Percentiles rank a stretch among this genome's conserved stretches.
Evolutionary conservation across 1,284 basidiomycete genomes (phyloP).

Genomic region (Ustilago esculenta): DNA sequence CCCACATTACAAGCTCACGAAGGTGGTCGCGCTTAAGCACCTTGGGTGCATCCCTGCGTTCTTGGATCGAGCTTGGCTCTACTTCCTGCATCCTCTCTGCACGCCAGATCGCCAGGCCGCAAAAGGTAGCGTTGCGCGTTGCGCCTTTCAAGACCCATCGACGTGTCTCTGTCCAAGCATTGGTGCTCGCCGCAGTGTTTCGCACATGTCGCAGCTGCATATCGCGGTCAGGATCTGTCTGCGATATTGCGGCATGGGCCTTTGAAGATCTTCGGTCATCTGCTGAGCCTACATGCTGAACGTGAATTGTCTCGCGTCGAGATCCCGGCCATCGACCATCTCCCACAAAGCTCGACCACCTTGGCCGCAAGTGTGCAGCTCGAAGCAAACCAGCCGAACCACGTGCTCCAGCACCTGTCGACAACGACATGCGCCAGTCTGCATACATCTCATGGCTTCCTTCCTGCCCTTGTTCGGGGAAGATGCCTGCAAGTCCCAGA

Average conservation of each 20-base stretch:
- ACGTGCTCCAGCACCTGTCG: constrained; percentile 1
- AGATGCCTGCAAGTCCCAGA: constrained; percentile 34
- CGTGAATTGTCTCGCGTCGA: constrained; percentile 8
- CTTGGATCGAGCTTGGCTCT: not conserved
- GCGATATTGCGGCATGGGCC: not conserved
- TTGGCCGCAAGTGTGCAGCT: constrained; percentile 8
- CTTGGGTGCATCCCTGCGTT: not conserved
- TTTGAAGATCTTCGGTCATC: constrained; percentile 13
- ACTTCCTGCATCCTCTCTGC: not conserved
- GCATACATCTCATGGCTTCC: constrained; percentile 10
- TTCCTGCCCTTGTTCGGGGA: constrained; percentile 10
- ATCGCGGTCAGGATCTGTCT: constrained; percentile 9
- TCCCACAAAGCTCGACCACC: constrained; percentile 32
- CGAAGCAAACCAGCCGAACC: not conserved
- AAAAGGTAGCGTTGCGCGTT: constrained; percentile 21
- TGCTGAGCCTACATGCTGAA: not conserved
- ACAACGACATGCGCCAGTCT: constrained; percentile 30
- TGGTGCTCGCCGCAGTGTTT: not conserved
- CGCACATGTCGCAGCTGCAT: constrained; percentile 14
- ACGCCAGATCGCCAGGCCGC: constrained; percentile 19
- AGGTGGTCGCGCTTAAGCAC: constrained; percentile 8
- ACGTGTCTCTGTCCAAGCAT: constrained; percentile 19
- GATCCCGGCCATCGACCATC: constrained; percentile 11
- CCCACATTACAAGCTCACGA: constrained; percentile 14
- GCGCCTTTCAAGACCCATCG: constrained; percentile 36